Evolutionary conservation across 352 stramenopile species (phyloP), one percentile per base, ranked within the genome.

Genomic region (Thalassiosira hispida): DNA sequence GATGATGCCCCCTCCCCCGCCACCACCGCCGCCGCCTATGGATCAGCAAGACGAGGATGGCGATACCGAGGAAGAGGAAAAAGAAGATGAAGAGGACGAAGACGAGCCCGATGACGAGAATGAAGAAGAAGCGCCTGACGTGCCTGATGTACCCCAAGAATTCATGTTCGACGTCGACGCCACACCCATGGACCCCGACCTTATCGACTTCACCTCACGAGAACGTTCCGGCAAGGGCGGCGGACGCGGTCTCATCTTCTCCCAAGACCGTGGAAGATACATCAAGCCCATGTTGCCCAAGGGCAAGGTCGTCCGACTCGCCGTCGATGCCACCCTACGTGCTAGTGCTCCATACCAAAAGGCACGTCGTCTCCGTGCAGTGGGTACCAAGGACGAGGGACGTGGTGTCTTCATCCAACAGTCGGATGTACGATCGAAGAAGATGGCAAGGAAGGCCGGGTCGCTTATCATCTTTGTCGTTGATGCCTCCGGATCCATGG

Each of bases 101-200:
- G 70, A 91, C 12, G 86, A 91, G 25, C 76, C 94, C 20, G 72
- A 90, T 42, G 77, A 92, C 33, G 87, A 95, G 18, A 63, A 92
- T 18, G 67, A 94, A 65, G 70, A 94, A 25, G 77, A 95, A 52
- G 66, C 90, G 22, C 86, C 90, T 14, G 92, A 96, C 84, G 86
- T 93, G 9, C 84, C 84, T 25, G 90, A 94, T 42, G 81, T 95
- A 65, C 91, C 90, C 14, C 84, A 96, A 88, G 93, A 96, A 71
- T 96, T 96, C 81, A 96, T 96, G 90, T 96, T 96, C 77, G 92
- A 95, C 81, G 83, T 94, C 46, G 93, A 95, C 73, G 71, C 84
- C 23, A 94, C 89, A 7, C 90, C 91, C 9, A 93, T 96, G 64
- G 93, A 96, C 72, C 90, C 91, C n/a, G 92, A 96, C 77, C 81